phyloP scores from a whole-genome alignment of 2,329 filamentous ascomycete species.

The Elsinoe necatrix region DNA sequence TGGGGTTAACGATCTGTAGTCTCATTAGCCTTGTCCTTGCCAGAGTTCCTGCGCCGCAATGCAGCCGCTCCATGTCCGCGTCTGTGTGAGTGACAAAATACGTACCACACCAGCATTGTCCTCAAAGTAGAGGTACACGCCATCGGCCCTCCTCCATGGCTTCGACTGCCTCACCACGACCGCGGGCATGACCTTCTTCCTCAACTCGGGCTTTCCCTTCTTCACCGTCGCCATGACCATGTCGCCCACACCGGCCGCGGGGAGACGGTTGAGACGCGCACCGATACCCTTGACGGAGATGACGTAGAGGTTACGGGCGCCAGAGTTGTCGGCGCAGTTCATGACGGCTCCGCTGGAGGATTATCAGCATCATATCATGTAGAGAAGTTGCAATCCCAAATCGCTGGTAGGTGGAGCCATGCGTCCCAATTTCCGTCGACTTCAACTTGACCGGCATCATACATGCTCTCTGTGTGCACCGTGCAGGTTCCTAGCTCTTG shows the following conservation, averaged over 20 bases:
- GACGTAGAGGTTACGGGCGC: constrained; percentile 96
- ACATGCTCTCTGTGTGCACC: too few species aligned
- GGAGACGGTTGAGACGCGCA: constrained; percentile 93
- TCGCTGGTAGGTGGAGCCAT: too few species aligned
- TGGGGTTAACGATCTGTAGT: constrained; percentile 92
- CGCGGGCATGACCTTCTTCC: constrained; percentile 99
- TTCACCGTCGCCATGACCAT: constrained; percentile 99
- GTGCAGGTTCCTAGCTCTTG: not conserved
- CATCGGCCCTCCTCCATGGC: constrained; percentile 97
- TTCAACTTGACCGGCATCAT: too few species aligned
- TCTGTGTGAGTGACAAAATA: constrained; percentile 28
- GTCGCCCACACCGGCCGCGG: constrained; percentile 95
- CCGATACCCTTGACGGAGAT: constrained; percentile 99
- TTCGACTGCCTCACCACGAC: constrained; percentile 98
- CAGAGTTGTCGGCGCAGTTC: constrained; percentile 99
- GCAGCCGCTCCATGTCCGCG: too few species aligned
- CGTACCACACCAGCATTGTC: constrained; percentile 98
- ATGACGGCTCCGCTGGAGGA: constrained; percentile 83
- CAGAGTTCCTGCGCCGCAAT: too few species aligned
- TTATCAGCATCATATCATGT: constrained; percentile 3
- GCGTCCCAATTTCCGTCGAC: too few species aligned
- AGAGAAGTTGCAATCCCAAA: too few species aligned
- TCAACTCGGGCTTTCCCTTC: constrained; percentile 99
- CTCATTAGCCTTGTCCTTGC: constrained; percentile 19
- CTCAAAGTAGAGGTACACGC: constrained; percentile 99